A percentile compares a stretch with the other conserved stretches of the same genome.
phyloP scores from a whole-genome alignment of 331 rosid genomes.

The Rosa hybrid region DNA sequence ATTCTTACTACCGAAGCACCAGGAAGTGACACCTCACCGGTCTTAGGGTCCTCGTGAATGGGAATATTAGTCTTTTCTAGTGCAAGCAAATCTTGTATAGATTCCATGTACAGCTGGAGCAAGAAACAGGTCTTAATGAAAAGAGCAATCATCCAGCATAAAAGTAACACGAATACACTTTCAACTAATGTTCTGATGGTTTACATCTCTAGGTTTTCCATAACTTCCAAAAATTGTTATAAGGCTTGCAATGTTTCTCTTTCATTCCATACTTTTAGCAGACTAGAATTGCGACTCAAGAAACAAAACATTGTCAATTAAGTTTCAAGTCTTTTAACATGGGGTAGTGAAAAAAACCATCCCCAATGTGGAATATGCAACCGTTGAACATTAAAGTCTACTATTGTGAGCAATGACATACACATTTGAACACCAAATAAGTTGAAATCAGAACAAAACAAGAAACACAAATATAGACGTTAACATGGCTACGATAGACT shows the following conservation, averaged over 20 bases:
- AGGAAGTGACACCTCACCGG: conserved; percentile 67
- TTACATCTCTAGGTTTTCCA: background rate
- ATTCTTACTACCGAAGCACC: conserved; percentile 61
- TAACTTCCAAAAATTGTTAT: background rate
- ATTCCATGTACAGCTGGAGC: conserved; percentile 69
- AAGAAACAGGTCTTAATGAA: conserved; percentile 4
- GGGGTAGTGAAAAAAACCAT: background rate
- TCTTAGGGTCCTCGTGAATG: conserved; percentile 59
- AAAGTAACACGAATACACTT: background rate
- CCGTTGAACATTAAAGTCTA: background rate
- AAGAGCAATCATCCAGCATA: conserved; percentile 8
- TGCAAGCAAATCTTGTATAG: conserved; percentile 69
- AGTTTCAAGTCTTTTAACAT: background rate
- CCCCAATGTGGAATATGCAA: background rate
- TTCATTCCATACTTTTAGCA: background rate
- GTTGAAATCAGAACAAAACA: background rate
- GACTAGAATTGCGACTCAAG: background rate
- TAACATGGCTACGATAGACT: background rate
- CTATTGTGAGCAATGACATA: background rate
- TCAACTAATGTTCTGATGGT: background rate
- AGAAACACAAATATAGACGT: background rate
- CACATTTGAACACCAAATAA: background rate
- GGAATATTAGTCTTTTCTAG: conserved; percentile 61
- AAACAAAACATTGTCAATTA: background rate
- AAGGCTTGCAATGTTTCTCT: background rate